Evolutionary conservation across 2,329 filamentous ascomycete species (phyloP), one percentile per base, ranked within the genome.

Genomic region (Pyrenophora graminea): DNA sequence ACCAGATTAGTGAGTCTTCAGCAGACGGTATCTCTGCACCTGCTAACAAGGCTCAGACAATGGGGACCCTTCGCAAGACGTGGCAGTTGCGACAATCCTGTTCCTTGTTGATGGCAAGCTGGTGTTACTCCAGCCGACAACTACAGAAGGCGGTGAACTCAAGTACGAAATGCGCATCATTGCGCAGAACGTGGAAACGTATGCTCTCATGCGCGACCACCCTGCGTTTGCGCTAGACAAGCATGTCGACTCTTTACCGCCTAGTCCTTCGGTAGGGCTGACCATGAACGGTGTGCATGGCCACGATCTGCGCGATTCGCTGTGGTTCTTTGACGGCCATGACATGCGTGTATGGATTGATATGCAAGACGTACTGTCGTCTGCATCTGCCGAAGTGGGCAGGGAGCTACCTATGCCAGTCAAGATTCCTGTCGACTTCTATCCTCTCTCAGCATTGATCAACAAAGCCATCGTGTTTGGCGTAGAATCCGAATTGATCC

Each of bases 141-240:
- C 90, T 4, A 92, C 89, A 44, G 89, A 90, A 41, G 84, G 88
- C 37, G 89, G 90, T 4, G 88, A 91, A 62, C 80, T 97, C 44
- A 97, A 97, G 76, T 99, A 99, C 68, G 93, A 97, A 68, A 99
- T 99, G 94, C 88, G 92, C 8, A 88, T 97, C 52, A 88, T 99
- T 68, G 91, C 92, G 10, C 91, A 97, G 65, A 95, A 96, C 64
- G 91, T 97, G 34, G 94, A 99, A 71, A 97, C 94, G 66, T 97
- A 96, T 70, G 87, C 88, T 46, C 85, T 94, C 63, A 95, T 95
- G 85, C 86, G 92, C 58, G 94, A 99, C 67, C 89, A 95, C 64
- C 85, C 85, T 6, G 74, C 77, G 32, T 71, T 77, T 47, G 66
- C 60, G 32, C 77, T 81, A 55, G 73, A 76, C 10, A 74, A 74